A percentile compares a stretch with the other conserved stretches of the same genome.
These are phyloP conservation scores for Croton laevigatus DNA, from an alignment of 441 rosid species.

Conservation along the genomic window DNA sequence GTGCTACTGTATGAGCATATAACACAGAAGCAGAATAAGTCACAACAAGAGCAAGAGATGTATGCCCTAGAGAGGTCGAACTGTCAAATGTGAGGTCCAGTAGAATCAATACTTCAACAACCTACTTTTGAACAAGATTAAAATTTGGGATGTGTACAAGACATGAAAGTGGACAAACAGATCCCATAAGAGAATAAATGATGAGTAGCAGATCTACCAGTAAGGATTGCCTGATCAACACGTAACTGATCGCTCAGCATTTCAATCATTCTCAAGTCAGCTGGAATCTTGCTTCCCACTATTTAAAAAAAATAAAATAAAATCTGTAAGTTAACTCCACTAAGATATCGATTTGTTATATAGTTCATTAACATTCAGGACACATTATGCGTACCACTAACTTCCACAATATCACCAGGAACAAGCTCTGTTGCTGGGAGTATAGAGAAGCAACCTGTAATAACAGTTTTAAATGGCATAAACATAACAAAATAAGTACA, in stretches of 20 bases:
- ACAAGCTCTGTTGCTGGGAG: constrained; percentile 95
- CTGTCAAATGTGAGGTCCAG: not conserved
- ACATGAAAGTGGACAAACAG: not conserved
- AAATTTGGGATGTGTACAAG: not conserved
- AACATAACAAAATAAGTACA: constrained; percentile 2
- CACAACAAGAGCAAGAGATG: not conserved
- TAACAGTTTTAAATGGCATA: constrained; percentile 15
- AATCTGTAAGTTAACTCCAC: constrained; percentile 26
- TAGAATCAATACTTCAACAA: too few relatives aligned
- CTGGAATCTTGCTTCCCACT: constrained; percentile 99
- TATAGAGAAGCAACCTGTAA: constrained; percentile 94
- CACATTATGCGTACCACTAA: constrained; percentile 56
- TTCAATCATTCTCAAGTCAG: constrained; percentile 97
- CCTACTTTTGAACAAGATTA: too few relatives aligned
- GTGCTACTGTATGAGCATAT: not conserved
- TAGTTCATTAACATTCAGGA: constrained; percentile 11
- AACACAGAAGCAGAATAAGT: not conserved
- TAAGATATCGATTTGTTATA: constrained; percentile 13
- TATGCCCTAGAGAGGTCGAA: not conserved
- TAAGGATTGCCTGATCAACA: constrained; percentile 98
- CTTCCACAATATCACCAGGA: constrained; percentile 97
- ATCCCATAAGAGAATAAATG: not conserved
- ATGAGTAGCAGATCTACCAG: constrained; percentile 48
- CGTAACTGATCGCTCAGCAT: constrained; percentile 84
- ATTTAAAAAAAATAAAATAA: constrained; percentile 26